Evolutionary conservation across 2,329 filamentous ascomycete species (phyloP), one percentile per base, ranked within the genome.

Genomic region (Fusarium equiseti): DNA sequence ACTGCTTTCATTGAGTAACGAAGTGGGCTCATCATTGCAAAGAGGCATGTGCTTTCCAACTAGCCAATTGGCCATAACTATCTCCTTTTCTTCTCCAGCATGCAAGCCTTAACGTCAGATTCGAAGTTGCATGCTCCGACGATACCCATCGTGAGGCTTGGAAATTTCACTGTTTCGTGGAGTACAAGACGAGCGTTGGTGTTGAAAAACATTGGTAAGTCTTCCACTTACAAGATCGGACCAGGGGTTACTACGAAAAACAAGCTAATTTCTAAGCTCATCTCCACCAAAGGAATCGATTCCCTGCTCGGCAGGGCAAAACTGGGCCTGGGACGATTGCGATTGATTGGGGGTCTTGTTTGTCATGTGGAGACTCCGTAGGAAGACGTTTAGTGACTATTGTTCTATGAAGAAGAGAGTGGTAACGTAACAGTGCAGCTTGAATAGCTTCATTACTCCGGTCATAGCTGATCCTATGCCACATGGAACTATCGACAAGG

Each of bases 121-220:
- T 31, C 8, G 15, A 6, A 8, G 31, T 20, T 18, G 24, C 11
- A 15, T n/a, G 22, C 46, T 16, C 32, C 10, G 18, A 40, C 11
- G 18, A n/a, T 11, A 38, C 22, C 16, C 22, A 32, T 55, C n/a
- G 10, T 55, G 62, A 70, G 54, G 44, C 44, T 70, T 63, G 43
- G 49, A 59, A 43, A 61, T 56, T 42, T 53, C 55, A 27, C 13
- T 61, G 52, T 49, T 71, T 60, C 59, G 42, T 66, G 59, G 42
- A 54, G 43, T 40, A 40, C 40, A 26, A 32, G 22, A 24, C 9
- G 2, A 44, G 35, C 6, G 26, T 24, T 64, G 54, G 48, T 42
- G 43, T 66, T 66, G 53, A 22, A 24, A 6, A 43, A 27, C 20
- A 46, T 52, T 59, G 45, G 46, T 48, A 52, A 66, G 46, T 13